These are phyloP conservation scores for Aspergillus sp. DNA, from an alignment of 2,329 filamentous ascomycete genomes.

Conservation along the genomic window DNA sequence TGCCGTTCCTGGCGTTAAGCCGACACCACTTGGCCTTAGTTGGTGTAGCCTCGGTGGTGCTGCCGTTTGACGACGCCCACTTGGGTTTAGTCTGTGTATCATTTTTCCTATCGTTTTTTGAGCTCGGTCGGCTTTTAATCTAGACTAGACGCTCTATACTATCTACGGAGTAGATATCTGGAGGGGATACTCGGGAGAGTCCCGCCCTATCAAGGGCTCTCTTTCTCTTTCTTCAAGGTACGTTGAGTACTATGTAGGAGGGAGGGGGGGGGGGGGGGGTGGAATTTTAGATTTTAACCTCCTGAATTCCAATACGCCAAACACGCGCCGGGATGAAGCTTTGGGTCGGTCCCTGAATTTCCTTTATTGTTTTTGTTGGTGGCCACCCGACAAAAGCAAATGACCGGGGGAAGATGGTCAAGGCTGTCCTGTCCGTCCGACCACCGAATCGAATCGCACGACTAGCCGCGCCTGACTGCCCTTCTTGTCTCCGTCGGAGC, in stretches of 20 bases:
- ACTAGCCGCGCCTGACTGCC: slow-evolving; percentile 11
- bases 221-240: background rate
- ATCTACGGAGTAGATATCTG: background rate
- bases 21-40: slow-evolving; percentile 8
- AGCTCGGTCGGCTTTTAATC: background rate
- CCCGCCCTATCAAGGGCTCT: too few relatives aligned
- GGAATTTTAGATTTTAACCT: background rate
- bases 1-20: slow-evolving; percentile 23
- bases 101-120: background rate
- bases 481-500: slow-evolving; percentile 5
- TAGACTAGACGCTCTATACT: too few relatives aligned
- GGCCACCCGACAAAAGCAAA: slow-evolving; percentile 5
- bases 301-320: background rate
- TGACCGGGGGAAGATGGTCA: slow-evolving; percentile 1
- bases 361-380: background rate
- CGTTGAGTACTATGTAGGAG: background rate
- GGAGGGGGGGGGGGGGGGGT: too few relatives aligned
- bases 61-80: slow-evolving; percentile 5
- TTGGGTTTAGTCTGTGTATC: background rate
- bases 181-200: background rate
- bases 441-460: slow-evolving; percentile 8
- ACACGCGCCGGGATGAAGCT: background rate
- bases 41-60: slow-evolving; percentile 9
- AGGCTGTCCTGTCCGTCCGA: slow-evolving; percentile 3
- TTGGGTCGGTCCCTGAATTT: background rate